Evolutionary conservation across 148 eudicot genomes (phyloP), one percentile per base, ranked within the genome.

Genomic region (Linanthus parryae): DNA sequence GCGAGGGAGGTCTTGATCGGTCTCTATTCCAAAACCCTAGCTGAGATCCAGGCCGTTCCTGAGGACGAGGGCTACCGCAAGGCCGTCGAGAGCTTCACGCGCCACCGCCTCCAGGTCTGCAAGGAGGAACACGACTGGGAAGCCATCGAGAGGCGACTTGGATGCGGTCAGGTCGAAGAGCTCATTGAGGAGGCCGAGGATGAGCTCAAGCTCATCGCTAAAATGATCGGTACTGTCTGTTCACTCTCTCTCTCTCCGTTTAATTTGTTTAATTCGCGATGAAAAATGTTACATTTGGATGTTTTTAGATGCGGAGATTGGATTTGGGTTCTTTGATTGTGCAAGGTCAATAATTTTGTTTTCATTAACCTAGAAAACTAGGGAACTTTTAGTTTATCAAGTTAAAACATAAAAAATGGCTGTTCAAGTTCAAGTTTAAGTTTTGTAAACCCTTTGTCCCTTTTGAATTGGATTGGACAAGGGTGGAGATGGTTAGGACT

Each of bases 141-240:
- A 51, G 10, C 25, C 0, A 86, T 91, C 54, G 95, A 86, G 73
- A 80, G 76, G 59, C 75, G 77, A 0, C 72, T 90, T 1, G 88
- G 82, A 0, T 85, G 95, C 30, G 95, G 97, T 34, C 95, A 90
- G 75, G 92, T 90, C 40, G 95, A 90, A 30, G 97, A 90, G 73
- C 76, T 85, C 39, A 76, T 90, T 45, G 95, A 90, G 65, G 97
- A 85, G 46, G 95, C 97, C 16, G 43, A 47, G 56, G 95, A 85
- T 47, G 97, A 90, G 58, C 88, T 90, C 54, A 83, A 68, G 48
- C 95, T 90, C 63, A 73, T 90, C 22, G 67, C 59, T 25, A 81
- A 79, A 44, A 74, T 84, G 90, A 74, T 66, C 58, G 97, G 97
- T 89, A 21, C 8, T 15, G 12, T 21, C 15, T 30, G 15, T 24